phyloP scores from a whole-genome alignment of 129 eudicot species.

The Artemisia annua region DNA sequence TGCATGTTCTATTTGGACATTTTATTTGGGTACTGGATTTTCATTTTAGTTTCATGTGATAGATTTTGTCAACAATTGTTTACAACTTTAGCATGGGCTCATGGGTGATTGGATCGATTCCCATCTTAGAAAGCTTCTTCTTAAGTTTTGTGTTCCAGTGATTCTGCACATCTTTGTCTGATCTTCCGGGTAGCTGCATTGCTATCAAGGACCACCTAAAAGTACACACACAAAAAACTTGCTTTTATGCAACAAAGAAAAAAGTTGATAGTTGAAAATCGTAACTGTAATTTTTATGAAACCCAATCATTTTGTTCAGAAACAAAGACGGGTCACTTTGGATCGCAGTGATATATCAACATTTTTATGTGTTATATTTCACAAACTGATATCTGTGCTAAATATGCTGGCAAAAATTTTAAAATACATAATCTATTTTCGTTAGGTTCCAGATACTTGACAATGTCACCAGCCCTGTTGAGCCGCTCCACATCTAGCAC shows the following conservation, averaged over 20 bases:
- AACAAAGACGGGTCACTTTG: neutral
- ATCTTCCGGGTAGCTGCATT: conserved; percentile 76
- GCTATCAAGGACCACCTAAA: conserved; percentile 94
- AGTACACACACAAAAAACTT: conserved; percentile 7
- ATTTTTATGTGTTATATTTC: neutral
- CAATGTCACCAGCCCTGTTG: neutral
- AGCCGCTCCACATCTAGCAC: neutral
- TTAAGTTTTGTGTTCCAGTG: conserved; percentile 97
- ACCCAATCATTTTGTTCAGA: neutral
- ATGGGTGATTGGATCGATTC: conserved; percentile 86
- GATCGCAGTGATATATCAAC: neutral
- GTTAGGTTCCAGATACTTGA: too few relatives aligned
- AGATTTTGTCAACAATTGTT: too few relatives aligned
- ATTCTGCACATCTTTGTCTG: conserved; percentile 98
- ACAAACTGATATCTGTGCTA: too few relatives aligned
- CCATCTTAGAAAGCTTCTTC: conserved; percentile 88
- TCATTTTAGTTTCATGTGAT: too few relatives aligned
- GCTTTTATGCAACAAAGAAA: neutral
- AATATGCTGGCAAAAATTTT: neutral
- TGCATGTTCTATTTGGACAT: too few relatives aligned
- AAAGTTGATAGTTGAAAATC: neutral
- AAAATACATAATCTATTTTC: too few relatives aligned
- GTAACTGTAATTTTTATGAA: neutral
- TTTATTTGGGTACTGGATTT: too few relatives aligned
- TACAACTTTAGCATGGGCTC: too few relatives aligned